Evolutionary conservation across 805 yeast species (phyloP).

Genomic region (Sporopachydermia lactativora): DNA sequence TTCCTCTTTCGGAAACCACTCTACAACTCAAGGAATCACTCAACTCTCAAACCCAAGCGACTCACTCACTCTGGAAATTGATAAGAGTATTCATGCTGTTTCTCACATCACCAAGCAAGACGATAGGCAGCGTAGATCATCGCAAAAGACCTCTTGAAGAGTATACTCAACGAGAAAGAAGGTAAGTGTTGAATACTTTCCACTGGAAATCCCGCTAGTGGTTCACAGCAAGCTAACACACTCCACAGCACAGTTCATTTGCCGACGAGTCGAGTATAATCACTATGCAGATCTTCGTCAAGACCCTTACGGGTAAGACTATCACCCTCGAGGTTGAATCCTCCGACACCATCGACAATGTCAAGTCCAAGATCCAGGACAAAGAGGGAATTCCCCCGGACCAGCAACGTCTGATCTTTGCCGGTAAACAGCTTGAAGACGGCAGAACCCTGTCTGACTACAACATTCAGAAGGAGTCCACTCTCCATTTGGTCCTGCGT

Average conservation of each 20-base stretch:
- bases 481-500: slow-evolving; percentile 90
- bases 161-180: slow-evolving; percentile 22
- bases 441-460: slow-evolving; percentile 95
- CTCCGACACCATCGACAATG: slow-evolving; percentile 94
- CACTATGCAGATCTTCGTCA: slow-evolving; percentile 91
- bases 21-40: too few species aligned
- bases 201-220: too few species aligned
- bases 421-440: slow-evolving; percentile 50
- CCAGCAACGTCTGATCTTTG: slow-evolving; percentile 93
- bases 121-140: too few species aligned
- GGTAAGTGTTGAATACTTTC: slow-evolving; percentile 2
- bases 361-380: slow-evolving; percentile 93
- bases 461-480: slow-evolving; percentile 97
- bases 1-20: too few species aligned
- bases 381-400: slow-evolving; percentile 97
- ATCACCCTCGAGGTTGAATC: slow-evolving; percentile 97
- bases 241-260: slow-evolving; percentile 19
- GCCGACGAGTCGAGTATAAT: slow-evolving; percentile 32
- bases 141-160: too few species aligned
- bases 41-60: too few species aligned
- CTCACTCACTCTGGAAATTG: too few species aligned
- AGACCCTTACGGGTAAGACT: slow-evolving; percentile 98
- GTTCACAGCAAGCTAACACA: neutral
- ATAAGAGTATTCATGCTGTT: too few species aligned
- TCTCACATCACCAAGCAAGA: too few species aligned